Evolutionary conservation across 2,329 filamentous ascomycete genomes (phyloP).

Genomic region (Xylariales sp.): DNA sequence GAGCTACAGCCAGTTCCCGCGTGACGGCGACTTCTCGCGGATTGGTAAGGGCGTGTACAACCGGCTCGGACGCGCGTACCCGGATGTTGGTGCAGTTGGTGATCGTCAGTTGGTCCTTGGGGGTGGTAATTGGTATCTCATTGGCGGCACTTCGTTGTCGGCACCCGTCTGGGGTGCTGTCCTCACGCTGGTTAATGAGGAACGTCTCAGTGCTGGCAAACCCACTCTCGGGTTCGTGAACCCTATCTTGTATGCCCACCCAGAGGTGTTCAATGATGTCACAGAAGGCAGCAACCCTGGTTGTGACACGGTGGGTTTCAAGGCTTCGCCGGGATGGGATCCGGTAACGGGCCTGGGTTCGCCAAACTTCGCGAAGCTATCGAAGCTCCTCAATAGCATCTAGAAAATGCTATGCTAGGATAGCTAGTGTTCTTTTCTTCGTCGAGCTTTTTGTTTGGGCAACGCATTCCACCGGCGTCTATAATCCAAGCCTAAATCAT

Average conservation of each 20-base stretch:
- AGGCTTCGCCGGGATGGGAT: slow-evolving; percentile 56
- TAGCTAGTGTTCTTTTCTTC: no score
- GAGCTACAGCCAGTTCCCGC: slow-evolving; percentile 40
- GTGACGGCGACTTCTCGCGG: slow-evolving; percentile 51
- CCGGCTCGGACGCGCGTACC: slow-evolving; percentile 53
- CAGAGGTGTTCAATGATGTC: slow-evolving; percentile 55
- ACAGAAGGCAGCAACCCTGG: slow-evolving; percentile 53
- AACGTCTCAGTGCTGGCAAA: slow-evolving; percentile 58
- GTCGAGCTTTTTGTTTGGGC: not conserved
- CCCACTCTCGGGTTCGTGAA: slow-evolving; percentile 64
- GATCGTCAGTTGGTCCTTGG: slow-evolving; percentile 49
- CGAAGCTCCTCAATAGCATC: slow-evolving; percentile 32
- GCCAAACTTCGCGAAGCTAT: slow-evolving; percentile 38
- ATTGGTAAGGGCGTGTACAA: slow-evolving; percentile 52
- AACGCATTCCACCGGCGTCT: no score
- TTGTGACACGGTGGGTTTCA: slow-evolving; percentile 57
- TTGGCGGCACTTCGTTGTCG: slow-evolving; percentile 66
- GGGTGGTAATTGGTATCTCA: slow-evolving; percentile 48
- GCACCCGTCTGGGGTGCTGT: slow-evolving; percentile 67
- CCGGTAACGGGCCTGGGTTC: slow-evolving; percentile 54
- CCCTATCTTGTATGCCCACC: slow-evolving; percentile 61
- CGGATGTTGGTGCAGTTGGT: slow-evolving; percentile 57
- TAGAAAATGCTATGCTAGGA: slow-evolving; percentile 5
- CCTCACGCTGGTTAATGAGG: slow-evolving; percentile 64
- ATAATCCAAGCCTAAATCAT: not conserved